These are phyloP conservation scores for Yarrowia galli DNA, from an alignment of 1,139 yeast genomes.

Conservation along the genomic window DNA sequence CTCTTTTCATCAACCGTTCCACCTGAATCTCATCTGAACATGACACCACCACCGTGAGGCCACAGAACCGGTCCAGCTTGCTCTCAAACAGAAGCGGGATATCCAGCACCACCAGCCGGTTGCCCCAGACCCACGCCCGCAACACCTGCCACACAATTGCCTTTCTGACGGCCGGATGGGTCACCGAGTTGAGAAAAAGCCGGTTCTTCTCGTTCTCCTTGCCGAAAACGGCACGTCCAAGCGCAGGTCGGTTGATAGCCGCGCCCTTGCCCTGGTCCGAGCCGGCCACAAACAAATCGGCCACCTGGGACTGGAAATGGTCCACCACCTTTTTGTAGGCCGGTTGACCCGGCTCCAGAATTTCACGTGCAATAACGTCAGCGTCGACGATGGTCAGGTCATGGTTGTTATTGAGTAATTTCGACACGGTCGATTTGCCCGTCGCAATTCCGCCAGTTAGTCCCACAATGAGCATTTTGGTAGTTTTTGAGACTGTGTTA, in stretches of 20 bases:
- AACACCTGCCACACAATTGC: conserved; percentile 68
- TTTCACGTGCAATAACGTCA: conserved; percentile 83
- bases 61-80: conserved; percentile 73
- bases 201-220: conserved; percentile 64
- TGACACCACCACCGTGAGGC: conserved; percentile 69
- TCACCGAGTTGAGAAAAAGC: conserved; percentile 68
- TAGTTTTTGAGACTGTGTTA: too few relatives aligned
- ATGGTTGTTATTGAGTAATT: conserved; percentile 60
- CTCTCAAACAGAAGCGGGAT: conserved; percentile 91
- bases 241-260: conserved; percentile 63
- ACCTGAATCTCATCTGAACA: conserved; percentile 68
- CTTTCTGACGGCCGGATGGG: conserved; percentile 87
- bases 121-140: conserved; percentile 61
- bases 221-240: conserved; percentile 83
- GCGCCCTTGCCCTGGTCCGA: conserved; percentile 44
- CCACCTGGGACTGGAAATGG: conserved; percentile 63
- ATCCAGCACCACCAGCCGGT: conserved; percentile 73
- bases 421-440: conserved; percentile 92
- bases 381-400: conserved; percentile 79
- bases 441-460: conserved; percentile 96
- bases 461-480: conserved; percentile 83
- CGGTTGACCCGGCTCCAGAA: conserved; percentile 77
- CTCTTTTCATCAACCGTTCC: conserved; percentile 67
- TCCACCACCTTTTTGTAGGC: conserved; percentile 72
- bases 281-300: conserved; percentile 60